phyloP scores from a whole-genome alignment of 2,329 filamentous ascomycete genomes.

The Arthrobotrys sinensis region DNA sequence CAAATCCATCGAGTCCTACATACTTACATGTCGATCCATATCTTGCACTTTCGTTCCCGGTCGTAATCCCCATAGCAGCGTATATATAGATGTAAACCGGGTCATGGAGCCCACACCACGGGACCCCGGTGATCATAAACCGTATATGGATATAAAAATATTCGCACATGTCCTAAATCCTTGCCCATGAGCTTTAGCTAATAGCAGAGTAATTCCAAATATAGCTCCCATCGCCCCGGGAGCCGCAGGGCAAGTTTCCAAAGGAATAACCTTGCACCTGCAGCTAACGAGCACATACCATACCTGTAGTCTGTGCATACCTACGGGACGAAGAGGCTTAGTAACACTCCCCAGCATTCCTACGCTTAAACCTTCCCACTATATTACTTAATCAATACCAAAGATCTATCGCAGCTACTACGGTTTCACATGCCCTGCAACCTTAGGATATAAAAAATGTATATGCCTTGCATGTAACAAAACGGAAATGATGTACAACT shows the following conservation, averaged over 20 bases:
- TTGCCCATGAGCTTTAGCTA: too few relatives aligned
- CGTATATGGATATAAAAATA: too few relatives aligned
- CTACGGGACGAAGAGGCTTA: not conserved
- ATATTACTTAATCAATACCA: conserved; percentile 18
- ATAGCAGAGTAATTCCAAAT: conserved; percentile 1
- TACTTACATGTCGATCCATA: not conserved
- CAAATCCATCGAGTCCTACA: too few relatives aligned
- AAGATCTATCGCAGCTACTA: not conserved
- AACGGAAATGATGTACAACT: conserved; percentile 11
- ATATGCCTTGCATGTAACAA: not conserved
- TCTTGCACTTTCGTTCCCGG: not conserved
- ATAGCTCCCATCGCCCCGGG: not conserved
- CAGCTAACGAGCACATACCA: not conserved
- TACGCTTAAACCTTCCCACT: conserved; percentile 11
- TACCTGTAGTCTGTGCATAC: not conserved
- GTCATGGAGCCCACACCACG: too few relatives aligned
- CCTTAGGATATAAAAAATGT: not conserved
- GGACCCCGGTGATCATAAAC: too few relatives aligned
- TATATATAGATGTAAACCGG: not conserved
- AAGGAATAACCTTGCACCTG: conserved; percentile 21
- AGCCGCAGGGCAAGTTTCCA: conserved; percentile 7
- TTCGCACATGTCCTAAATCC: too few relatives aligned
- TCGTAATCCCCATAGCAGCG: not conserved
- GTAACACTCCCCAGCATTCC: conserved; percentile 2
- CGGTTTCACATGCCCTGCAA: not conserved